Evolutionary conservation across 768 basidiomycete genomes (phyloP), one percentile per base, ranked within the genome.

Genomic region (Gymnopilus dilepis): DNA sequence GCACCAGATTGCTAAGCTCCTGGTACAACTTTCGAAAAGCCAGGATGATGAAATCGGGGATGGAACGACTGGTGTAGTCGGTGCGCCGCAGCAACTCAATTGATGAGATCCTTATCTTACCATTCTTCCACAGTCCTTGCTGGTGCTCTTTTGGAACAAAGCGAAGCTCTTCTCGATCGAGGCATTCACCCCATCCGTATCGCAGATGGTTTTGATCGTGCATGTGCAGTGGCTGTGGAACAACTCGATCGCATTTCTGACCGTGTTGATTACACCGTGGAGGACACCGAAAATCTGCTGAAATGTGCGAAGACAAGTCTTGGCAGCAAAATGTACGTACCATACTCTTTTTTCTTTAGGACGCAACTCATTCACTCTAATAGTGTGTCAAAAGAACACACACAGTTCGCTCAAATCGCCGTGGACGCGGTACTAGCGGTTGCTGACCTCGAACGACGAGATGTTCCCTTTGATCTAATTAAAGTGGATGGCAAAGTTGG

Each of bases 31-130:
- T 41, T 96, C 94, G 17, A 97, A 96, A 81, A 95, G 92, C 73
- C 97, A 99, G 80, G 97, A 99, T 74, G 97, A 99, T 75, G 97
- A 99, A 80, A 97, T 99, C 73, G 97, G 97, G 24, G 97, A 99
- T 77, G 97, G 97, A 61, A 99, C 97, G 6, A 99, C 97, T 28
- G 97, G 97, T 74, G 97, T 99, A 61, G 97, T 99, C 65, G 96
- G 96, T 97, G 73, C 71, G 94, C 85, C 48, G 33, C 37, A 41
- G 48, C 45, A 31, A 38, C 52, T 41, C 33, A 55, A 61, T 13
- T 34, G 22, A 50, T 55, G 31, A 53, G 24, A 56, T n/a, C 30
- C 22, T 31, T 45, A 58, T 37, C 30, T 47, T 43, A 53, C 34
- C 62, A 31, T 48, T 22, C 12, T 21, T 15, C 22, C 40, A 13